phyloP scores from a whole-genome alignment of 495 filamentous ascomycete genomes.

The Penicillium tannophilum region DNA sequence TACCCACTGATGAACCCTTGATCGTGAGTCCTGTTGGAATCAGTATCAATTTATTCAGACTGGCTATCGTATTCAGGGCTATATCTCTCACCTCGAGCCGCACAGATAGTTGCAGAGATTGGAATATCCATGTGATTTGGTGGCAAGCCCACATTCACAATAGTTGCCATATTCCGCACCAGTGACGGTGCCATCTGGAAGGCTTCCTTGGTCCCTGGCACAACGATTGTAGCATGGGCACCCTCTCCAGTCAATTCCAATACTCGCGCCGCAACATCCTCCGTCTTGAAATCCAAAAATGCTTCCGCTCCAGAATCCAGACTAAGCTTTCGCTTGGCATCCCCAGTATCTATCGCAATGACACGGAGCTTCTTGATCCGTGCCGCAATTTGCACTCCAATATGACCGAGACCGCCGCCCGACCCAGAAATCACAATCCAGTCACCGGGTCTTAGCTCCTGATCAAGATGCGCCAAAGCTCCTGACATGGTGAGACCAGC shows the following conservation, averaged over 20 bases:
- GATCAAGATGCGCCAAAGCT: slow-evolving; percentile 27
- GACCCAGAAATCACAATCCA: slow-evolving; percentile 40
- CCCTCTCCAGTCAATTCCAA: slow-evolving; percentile 34
- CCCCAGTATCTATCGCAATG: slow-evolving; percentile 37
- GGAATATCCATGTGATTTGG: slow-evolving; percentile 31
- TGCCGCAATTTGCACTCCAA: slow-evolving; percentile 38
- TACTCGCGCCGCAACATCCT: slow-evolving; percentile 29
- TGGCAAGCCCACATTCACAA: slow-evolving; percentile 35
- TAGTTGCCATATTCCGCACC: slow-evolving; percentile 32
- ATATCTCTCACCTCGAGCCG: slow-evolving; percentile 28
- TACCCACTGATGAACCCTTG: slow-evolving; percentile 35
- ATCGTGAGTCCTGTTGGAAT: slow-evolving; percentile 25
- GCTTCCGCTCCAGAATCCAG: slow-evolving; percentile 31
- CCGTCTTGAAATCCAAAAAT: slow-evolving; percentile 34
- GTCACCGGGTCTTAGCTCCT: slow-evolving; percentile 26
- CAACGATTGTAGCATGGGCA: slow-evolving; percentile 35
- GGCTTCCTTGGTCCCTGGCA: slow-evolving; percentile 30
- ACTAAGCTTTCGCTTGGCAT: slow-evolving; percentile 33
- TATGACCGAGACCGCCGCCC: slow-evolving; percentile 40
- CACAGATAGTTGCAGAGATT: slow-evolving; percentile 31
- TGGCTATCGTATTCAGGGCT: background rate
- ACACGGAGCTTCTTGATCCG: slow-evolving; percentile 32
- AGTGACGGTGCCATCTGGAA: slow-evolving; percentile 27
- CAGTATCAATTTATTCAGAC: background rate
- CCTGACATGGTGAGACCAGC: slow-evolving; percentile 38